Conservation (phyloP, 1,139 yeast species). For the Pichia sp. region DNA sequence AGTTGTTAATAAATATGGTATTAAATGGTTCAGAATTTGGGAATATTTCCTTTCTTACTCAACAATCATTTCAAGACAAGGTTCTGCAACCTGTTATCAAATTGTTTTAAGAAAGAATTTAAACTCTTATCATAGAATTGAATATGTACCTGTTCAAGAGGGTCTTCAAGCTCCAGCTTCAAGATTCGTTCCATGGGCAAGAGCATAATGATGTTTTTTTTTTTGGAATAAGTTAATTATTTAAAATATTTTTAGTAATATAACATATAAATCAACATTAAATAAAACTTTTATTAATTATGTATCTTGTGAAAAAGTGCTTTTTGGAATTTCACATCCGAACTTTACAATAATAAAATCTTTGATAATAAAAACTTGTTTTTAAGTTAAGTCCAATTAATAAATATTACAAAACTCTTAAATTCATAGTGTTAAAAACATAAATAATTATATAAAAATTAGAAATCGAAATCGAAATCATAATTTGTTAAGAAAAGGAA, state of each 20-base stretch:
- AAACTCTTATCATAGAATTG: constrained; percentile 77
- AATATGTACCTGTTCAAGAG: constrained; percentile 71
- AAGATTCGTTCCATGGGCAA: constrained; percentile 47
- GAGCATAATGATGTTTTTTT: constrained; percentile 14
- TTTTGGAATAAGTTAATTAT: too few species aligned
- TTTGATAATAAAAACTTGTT: too few species aligned
- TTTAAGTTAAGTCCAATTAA: too few species aligned
- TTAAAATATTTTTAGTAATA: too few species aligned
- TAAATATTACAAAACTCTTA: too few species aligned
- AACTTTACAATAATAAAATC: too few species aligned
- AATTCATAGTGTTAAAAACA: too few species aligned
- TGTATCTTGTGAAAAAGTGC: neutral
- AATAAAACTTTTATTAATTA: neutral
- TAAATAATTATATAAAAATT: too few species aligned
- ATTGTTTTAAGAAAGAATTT: constrained; percentile 85
- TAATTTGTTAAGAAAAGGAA: too few species aligned
- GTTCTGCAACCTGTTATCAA: constrained; percentile 90
- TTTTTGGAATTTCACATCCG: too few species aligned
- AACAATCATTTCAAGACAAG: constrained; percentile 83
- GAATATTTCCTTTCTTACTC: constrained; percentile 82
- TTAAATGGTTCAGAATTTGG: constrained; percentile 92
- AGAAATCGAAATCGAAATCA: neutral
- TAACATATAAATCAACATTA: too few species aligned
- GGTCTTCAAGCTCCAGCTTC: constrained; percentile 65
- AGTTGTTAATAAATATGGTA: constrained; percentile 75